phyloP scores from a whole-genome alignment of 352 stramenopile genomes.

The Phytopythium litorale region DNA sequence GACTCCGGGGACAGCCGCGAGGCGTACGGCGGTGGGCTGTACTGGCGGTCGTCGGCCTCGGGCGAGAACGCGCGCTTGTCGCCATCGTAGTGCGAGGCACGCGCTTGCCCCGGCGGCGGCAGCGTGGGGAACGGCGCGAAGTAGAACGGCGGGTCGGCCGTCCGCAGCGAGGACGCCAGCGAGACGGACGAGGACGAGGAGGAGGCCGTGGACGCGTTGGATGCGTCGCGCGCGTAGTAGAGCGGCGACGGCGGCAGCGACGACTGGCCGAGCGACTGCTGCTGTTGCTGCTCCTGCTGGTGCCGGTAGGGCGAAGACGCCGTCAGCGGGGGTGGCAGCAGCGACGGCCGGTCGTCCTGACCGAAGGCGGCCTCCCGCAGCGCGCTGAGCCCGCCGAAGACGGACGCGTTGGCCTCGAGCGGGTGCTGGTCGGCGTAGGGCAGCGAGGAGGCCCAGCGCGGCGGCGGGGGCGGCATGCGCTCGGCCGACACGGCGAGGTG shows the following conservation, averaged over 20 bases:
- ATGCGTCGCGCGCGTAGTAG: slow-evolving; percentile 16
- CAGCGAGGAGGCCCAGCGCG: slow-evolving; percentile 3
- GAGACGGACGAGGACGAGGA: not conserved
- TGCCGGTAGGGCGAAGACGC: not conserved
- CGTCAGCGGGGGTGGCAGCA: not conserved
- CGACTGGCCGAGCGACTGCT: slow-evolving; percentile 7
- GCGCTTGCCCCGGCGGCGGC: slow-evolving; percentile 4
- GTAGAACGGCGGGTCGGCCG: slow-evolving; percentile 8
- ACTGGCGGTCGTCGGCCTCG: slow-evolving; percentile 11
- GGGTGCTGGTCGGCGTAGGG: not conserved
- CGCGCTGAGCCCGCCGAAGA: slow-evolving; percentile 9
- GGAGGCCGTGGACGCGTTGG: slow-evolving; percentile 15
- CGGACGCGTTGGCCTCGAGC: slow-evolving; percentile 5
- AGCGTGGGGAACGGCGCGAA: slow-evolving; percentile 24
- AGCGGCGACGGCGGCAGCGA: slow-evolving; percentile 8
- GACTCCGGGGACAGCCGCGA: not conserved
- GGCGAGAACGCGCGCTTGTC: slow-evolving; percentile 1
- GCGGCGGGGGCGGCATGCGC: not conserved
- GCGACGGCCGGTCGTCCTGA: slow-evolving; percentile 5
- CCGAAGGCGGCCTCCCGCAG: slow-evolving; percentile 8
- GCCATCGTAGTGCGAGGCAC: slow-evolving; percentile 3
- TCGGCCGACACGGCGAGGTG: not conserved
- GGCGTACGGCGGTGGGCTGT: not conserved
- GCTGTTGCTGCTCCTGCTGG: slow-evolving; percentile 9
- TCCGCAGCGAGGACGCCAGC: slow-evolving; percentile 3